phyloP scores from a whole-genome alignment of 257 asterid species.

The Solanum dulcamara region DNA sequence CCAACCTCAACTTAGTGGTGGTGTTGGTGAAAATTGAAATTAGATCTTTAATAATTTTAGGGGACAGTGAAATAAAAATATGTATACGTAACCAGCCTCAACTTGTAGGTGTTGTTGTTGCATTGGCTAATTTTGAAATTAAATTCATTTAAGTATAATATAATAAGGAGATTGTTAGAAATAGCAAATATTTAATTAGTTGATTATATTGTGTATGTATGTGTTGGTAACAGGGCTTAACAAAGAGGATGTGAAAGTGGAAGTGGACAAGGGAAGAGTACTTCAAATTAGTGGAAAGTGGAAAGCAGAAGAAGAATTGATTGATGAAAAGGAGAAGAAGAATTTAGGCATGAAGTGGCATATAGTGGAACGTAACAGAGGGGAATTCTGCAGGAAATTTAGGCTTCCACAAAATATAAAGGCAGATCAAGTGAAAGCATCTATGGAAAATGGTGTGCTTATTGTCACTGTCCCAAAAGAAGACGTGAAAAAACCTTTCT shows the following conservation, averaged over 20 bases:
- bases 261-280: not conserved
- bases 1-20: too few relatives aligned
- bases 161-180: not conserved
- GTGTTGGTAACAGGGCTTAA: not conserved
- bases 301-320: not conserved
- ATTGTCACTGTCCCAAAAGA: not conserved
- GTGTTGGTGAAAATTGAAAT: too few relatives aligned
- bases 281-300: not conserved
- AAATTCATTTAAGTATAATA: too few relatives aligned
- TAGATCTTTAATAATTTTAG: too few relatives aligned
- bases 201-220: not conserved
- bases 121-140: too few relatives aligned
- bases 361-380: conserved; percentile 2
- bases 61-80: too few relatives aligned
- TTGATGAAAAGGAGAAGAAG: not conserved
- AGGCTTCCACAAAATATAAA: not conserved
- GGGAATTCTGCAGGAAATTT: not conserved
- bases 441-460: conserved; percentile 1
- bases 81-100: too few relatives aligned
- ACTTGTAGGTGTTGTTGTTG: too few relatives aligned
- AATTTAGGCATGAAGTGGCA: not conserved
- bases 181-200: not conserved
- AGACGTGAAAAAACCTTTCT: not conserved
- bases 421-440: not conserved
- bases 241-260: conserved; percentile 3